Evolutionary conservation across 139 green algal genomes (phyloP).

Genomic region (Chlorella sp.): DNA sequence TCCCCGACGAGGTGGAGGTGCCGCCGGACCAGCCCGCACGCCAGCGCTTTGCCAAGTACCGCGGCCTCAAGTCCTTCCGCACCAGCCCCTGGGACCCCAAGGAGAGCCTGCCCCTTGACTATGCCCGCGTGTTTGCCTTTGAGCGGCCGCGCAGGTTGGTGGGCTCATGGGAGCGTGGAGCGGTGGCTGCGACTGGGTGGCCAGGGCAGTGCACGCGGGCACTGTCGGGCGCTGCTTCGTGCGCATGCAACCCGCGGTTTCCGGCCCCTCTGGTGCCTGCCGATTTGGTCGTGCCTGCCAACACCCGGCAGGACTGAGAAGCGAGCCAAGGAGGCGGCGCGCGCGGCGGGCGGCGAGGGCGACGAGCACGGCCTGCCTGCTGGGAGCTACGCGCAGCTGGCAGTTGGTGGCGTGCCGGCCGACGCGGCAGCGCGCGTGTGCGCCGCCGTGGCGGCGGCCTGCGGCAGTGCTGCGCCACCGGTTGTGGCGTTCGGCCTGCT

Average conservation of each 20-base stretch:
- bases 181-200: too few species aligned
- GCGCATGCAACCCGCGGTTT: background rate
- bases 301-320: slow-evolving; percentile 22
- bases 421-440: slow-evolving; percentile 47
- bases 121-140: slow-evolving; percentile 93
- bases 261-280: background rate
- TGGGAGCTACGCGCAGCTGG: slow-evolving; percentile 77
- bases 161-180: too few species aligned
- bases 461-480: too few species aligned
- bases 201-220: background rate
- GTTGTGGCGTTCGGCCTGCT: slow-evolving; percentile 80
- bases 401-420: slow-evolving; percentile 62
- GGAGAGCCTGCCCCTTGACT: slow-evolving; percentile 87
- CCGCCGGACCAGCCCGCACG: slow-evolving; percentile 70
- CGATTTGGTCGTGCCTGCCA: background rate
- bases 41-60: slow-evolving; percentile 71
- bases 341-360: slow-evolving; percentile 3
- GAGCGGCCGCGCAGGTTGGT: slow-evolving; percentile 79
- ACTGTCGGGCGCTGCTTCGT: background rate
- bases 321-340: slow-evolving; percentile 46
- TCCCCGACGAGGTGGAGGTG: slow-evolving; percentile 92
- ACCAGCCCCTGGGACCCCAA: slow-evolving; percentile 89
- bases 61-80: slow-evolving; percentile 92
- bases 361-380: slow-evolving; percentile 26
- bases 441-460: slow-evolving; percentile 19